Base-by-base conservation (phyloP, 2,329 filamentous ascomycete species). In the Fonsecaea pedrosoi region DNA sequence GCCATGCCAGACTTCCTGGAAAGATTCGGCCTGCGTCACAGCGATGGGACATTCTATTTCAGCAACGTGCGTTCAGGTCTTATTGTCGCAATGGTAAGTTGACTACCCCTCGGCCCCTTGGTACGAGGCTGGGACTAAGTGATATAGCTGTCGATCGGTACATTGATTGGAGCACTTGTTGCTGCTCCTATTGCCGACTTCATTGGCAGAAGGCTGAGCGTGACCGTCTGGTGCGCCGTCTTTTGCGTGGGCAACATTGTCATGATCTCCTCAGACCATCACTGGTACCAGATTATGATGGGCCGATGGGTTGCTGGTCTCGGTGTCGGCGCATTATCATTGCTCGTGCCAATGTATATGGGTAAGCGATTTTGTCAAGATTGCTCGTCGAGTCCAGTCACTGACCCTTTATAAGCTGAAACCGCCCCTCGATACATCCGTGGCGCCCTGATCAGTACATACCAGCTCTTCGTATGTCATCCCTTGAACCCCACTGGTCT, bases 121-220 rank as follows among this genome's bases (percentile, higher is more conserved):
- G 15, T 21, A 9, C 35, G 30, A n/a, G 53, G 53, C 18, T 42
- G 5, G n/a, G 40, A 42, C 58, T 60, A 21, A 55, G 35, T 10
- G 37, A n/a, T 40, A 18, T 40, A 69, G 81, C 86, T 94, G 65
- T 94, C 91, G 42, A 86, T 84, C 75, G 86, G 88, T 78, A 92
- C 91, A 73, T 93, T 94, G 84, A 90, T 71, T 89, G 88, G 74
- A 85, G 90, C 62, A 80, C 79, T 76, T 87, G 81, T 69, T 85
- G 86, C 76, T 85, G 80, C 70, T 85, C 78, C 30, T 79, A 76
- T 82, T 34, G 80, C 81, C 7, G 80, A 83, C 73, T 73, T 76
- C 1, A 73, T 81, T 32, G 80, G 80, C 18, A 76, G 80, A 13
- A 81, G 80, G 69, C 78, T 76, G 73, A 80, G 77, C 4, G 78